Evolutionary conservation across 2,329 filamentous ascomycete genomes (phyloP).

Genomic region (Fusarium scirpi): DNA sequence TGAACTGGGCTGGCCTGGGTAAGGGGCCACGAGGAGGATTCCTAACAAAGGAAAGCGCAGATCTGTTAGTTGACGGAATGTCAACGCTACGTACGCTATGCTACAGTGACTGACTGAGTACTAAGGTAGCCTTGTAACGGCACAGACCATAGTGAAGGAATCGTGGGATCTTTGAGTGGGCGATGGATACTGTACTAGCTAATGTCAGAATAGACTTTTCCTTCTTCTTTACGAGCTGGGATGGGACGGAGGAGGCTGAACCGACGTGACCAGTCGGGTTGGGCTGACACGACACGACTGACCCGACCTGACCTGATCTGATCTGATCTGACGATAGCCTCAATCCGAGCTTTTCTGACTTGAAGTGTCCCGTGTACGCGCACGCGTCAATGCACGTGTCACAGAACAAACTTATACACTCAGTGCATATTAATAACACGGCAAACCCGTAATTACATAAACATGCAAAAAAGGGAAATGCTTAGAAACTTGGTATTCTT

Average conservation of each 20-base stretch:
- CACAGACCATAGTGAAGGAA: conserved; percentile 16
- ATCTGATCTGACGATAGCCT: conserved; percentile 34
- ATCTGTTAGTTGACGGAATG: conserved; percentile 24
- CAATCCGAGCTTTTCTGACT: conserved; percentile 6
- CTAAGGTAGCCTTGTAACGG: conserved; percentile 2
- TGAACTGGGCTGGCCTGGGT: background rate
- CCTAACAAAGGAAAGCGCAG: conserved; percentile 36
- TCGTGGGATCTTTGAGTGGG: background rate
- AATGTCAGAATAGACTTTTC: background rate
- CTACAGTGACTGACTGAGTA: conserved; percentile 3
- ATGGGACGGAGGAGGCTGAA: conserved; percentile 1
- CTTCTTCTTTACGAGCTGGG: background rate
- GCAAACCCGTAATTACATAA: conserved; percentile 26
- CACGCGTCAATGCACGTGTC: conserved; percentile 17
- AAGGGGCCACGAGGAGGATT: conserved; percentile 34
- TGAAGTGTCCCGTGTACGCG: background rate
- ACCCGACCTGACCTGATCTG: conserved; percentile 7
- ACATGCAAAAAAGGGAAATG: conserved; percentile 5
- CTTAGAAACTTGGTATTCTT: conserved; percentile 16
- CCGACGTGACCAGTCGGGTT: background rate
- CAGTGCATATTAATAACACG: conserved; percentile 8
- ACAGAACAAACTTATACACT: conserved; percentile 10
- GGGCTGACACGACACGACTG: background rate
- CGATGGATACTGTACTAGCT: background rate
- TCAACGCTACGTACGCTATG: background rate